phyloP scores from a whole-genome alignment of 352 stramenopile species.

The Pythium vanterpoolii region DNA sequence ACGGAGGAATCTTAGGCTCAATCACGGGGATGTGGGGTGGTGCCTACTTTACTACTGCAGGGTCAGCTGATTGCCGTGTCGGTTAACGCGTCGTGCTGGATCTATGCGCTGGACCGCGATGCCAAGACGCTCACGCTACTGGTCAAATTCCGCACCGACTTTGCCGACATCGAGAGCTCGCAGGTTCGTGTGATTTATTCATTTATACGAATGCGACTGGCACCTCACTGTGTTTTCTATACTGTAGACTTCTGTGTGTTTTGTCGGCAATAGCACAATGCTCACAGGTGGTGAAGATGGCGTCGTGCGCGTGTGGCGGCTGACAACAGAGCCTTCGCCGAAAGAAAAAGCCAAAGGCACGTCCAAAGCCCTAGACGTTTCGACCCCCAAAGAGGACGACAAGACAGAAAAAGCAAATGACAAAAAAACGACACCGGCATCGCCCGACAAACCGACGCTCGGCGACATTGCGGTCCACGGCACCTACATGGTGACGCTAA shows the following conservation, averaged over 20 bases:
- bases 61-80: conserved; percentile 71
- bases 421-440: conserved; percentile 11
- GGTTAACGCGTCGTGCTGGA: conserved; percentile 70
- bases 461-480: conserved; percentile 55
- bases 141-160: conserved; percentile 82
- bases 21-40: too few relatives aligned
- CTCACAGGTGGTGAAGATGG: conserved; percentile 83
- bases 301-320: conserved; percentile 67
- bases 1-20: neutral
- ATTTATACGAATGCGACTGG: neutral
- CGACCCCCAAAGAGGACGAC: neutral
- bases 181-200: conserved; percentile 26
- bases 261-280: conserved; percentile 75
- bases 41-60: neutral
- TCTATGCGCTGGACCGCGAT: conserved; percentile 64
- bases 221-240: neutral
- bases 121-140: conserved; percentile 59
- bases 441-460: conserved; percentile 40
- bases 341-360: conserved; percentile 43
- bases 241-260: conserved; percentile 58
- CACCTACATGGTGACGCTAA: conserved; percentile 52
- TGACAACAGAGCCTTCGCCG: conserved; percentile 49
- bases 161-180: conserved; percentile 63
- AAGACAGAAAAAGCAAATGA: conserved; percentile 19
- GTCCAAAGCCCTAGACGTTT: conserved; percentile 30